Percentiles rank a stretch among this genome's conserved stretches.
Conservation (phyloP, 1,284 basidiomycete genomes). For the Limonomyces culmigenus region DNA sequence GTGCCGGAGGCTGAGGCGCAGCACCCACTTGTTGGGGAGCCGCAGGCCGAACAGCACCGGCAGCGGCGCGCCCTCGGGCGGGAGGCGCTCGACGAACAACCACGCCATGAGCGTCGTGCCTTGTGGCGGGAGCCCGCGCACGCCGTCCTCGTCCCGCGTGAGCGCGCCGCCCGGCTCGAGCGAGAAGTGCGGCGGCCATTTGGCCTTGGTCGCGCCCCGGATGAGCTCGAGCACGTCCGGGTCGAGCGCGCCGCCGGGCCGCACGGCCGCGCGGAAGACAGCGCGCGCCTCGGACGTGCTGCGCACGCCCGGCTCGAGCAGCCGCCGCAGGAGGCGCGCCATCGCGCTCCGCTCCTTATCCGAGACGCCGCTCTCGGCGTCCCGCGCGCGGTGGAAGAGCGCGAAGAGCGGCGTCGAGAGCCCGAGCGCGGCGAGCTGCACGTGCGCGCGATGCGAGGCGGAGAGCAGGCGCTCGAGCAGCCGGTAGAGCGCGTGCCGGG, state of each 20-base stretch:
- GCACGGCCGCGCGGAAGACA: constrained; percentile 43
- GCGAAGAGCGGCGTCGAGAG: constrained; percentile 37
- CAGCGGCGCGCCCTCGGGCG: constrained; percentile 16
- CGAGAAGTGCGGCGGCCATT: constrained; percentile 58
- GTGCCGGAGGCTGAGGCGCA: constrained; percentile 30
- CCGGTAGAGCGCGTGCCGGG: constrained; percentile 35
- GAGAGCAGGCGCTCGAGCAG: constrained; percentile 42
- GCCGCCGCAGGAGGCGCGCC: constrained; percentile 39
- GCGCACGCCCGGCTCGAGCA: constrained; percentile 51
- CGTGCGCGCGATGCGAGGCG: constrained; percentile 49
- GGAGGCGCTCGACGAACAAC: constrained; percentile 46
- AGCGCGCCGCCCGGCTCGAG: constrained; percentile 37
- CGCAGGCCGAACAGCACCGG: constrained; percentile 30
- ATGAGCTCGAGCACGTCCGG: constrained; percentile 50
- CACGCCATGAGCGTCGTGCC: constrained; percentile 67
- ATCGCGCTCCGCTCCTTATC: constrained; percentile 33
- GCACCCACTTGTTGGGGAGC: constrained; percentile 15
- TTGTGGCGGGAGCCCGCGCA: constrained; percentile 31
- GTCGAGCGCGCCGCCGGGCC: constrained; percentile 21
- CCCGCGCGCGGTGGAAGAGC: constrained; percentile 11
- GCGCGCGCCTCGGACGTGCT: constrained; percentile 37
- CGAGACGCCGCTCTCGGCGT: background rate
- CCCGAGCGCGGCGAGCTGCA: constrained; percentile 38
- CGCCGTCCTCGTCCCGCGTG: constrained; percentile 22
- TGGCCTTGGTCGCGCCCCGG: constrained; percentile 37